Evolutionary conservation across 1,284 basidiomycete species (phyloP).

Genomic region (Ustilago shanxiensis): DNA sequence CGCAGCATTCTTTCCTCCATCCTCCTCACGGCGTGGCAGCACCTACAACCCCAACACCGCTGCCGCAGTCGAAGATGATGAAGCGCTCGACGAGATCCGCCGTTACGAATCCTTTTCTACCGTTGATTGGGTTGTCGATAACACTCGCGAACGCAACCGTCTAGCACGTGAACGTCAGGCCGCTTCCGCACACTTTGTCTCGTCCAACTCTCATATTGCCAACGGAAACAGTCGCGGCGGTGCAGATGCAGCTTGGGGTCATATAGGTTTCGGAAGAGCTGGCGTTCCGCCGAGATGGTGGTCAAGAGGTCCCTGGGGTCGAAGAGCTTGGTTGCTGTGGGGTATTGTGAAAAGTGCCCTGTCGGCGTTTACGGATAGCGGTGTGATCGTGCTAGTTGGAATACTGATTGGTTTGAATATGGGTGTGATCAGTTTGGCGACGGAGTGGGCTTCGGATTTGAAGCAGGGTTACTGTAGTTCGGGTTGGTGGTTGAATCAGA

Average conservation of each 20-base stretch:
- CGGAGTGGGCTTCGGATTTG: slow-evolving; percentile 97
- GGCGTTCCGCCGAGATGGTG: slow-evolving; percentile 57
- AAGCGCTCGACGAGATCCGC: slow-evolving; percentile 62
- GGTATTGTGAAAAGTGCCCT: slow-evolving; percentile 52
- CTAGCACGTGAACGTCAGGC: slow-evolving; percentile 54
- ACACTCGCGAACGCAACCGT: slow-evolving; percentile 64
- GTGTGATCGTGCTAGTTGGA: slow-evolving; percentile 73
- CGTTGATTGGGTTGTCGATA: slow-evolving; percentile 69
- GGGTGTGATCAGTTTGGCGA: slow-evolving; percentile 92
- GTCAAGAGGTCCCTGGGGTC: slow-evolving; percentile 39
- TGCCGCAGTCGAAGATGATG: slow-evolving; percentile 51
- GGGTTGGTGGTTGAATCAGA: slow-evolving; percentile 98
- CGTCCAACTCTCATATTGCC: slow-evolving; percentile 52
- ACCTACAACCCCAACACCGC: slow-evolving; percentile 5
- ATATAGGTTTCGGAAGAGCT: slow-evolving; percentile 33
- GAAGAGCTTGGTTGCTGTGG: slow-evolving; percentile 54
- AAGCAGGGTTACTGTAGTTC: slow-evolving; percentile 97
- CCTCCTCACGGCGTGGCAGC: slow-evolving; percentile 25
- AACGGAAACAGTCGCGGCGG: slow-evolving; percentile 36
- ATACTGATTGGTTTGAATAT: slow-evolving; percentile 92
- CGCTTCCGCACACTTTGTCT: slow-evolving; percentile 47
- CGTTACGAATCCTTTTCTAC: slow-evolving; percentile 64
- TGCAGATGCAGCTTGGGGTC: slow-evolving; percentile 42
- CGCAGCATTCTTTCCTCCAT: slow-evolving; percentile 23
- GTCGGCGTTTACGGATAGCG: slow-evolving; percentile 62